A percentile compares a stretch with the other conserved stretches of the same genome.
phyloP scores from a whole-genome alignment of 2,329 filamentous ascomycete genomes.

The Diplodia intermedia region DNA sequence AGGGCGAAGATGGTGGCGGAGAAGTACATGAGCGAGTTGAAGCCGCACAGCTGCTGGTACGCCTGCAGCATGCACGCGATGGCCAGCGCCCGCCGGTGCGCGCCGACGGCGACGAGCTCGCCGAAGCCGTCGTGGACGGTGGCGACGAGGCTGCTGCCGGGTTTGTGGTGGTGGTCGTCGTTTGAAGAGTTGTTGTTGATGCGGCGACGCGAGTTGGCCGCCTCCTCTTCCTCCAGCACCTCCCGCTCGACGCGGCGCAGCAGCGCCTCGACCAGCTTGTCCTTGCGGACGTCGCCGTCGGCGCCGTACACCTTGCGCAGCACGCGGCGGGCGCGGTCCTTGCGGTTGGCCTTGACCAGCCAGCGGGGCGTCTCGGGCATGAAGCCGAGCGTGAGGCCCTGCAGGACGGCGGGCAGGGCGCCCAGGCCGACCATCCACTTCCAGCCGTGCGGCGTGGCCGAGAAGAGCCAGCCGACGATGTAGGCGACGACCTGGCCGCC shows the following conservation, averaged over 20 bases:
- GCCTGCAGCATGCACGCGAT: constrained; percentile 89
- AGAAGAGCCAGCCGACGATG: constrained; percentile 77
- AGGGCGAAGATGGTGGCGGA: constrained; percentile 56
- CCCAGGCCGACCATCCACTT: constrained; percentile 91
- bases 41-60: constrained; percentile 81
- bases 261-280: constrained; percentile 62
- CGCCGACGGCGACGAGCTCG: constrained; percentile 51
- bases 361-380: constrained; percentile 92
- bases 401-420: constrained; percentile 75
- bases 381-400: constrained; percentile 70
- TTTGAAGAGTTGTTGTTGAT: constrained; percentile 36
- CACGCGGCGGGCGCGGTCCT: constrained; percentile 68
- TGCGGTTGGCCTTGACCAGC: constrained; percentile 73
- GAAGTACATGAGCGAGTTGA: constrained; percentile 52
- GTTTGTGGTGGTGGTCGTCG: constrained; percentile 35
- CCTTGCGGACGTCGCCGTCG: constrained; percentile 23
- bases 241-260: constrained; percentile 76
- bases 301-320: constrained; percentile 68
- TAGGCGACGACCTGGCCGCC: constrained; percentile 76
- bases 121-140: constrained; percentile 62
- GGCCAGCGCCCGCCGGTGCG: constrained; percentile 75
- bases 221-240: constrained; percentile 71
- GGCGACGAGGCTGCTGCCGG: constrained; percentile 41
- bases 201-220: constrained; percentile 47
- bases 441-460: constrained; percentile 71